phyloP scores from a whole-genome alignment of 2,329 filamentous ascomycete genomes.

The Pyrenophora tritici-repentis region DNA sequence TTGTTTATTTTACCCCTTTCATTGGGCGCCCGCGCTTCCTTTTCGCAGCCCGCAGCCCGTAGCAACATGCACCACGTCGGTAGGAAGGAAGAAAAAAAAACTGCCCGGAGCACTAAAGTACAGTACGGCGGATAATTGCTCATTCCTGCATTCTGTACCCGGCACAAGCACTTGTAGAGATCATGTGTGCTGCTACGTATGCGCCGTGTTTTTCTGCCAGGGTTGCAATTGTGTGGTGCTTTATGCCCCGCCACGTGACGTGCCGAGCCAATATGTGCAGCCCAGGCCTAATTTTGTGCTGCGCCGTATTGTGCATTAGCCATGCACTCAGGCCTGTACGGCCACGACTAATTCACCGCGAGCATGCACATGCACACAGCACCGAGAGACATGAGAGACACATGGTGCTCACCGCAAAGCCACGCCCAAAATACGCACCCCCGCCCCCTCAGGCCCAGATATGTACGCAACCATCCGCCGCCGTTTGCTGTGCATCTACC shows the following conservation, averaged over 20 bases:
- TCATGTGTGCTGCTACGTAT: neutral
- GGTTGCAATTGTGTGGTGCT: too few relatives aligned
- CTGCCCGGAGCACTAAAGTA: too few relatives aligned
- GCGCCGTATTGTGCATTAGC: conserved; percentile 21
- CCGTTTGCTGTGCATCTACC: conserved; percentile 2
- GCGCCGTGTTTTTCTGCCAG: conserved; percentile 10
- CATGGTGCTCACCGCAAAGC: conserved; percentile 10
- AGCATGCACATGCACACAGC: neutral
- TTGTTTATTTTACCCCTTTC: conserved; percentile 22
- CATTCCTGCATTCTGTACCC: too few relatives aligned
- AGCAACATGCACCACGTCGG: too few relatives aligned
- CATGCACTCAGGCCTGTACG: conserved; percentile 29
- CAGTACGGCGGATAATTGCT: too few relatives aligned
- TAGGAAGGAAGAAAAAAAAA: too few relatives aligned
- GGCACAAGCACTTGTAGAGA: too few relatives aligned
- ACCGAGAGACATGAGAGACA: conserved; percentile 6
- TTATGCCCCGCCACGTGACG: conserved; percentile 25
- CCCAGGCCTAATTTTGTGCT: conserved; percentile 12
- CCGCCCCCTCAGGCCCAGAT: too few relatives aligned
- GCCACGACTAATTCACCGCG: conserved; percentile 24
- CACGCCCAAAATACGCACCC: conserved; percentile 2
- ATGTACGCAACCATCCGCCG: neutral
- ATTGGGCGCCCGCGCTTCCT: conserved; percentile 15
- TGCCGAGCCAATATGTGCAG: conserved; percentile 13
- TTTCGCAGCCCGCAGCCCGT: neutral